A percentile compares a stretch with the other conserved stretches of the same genome.
phyloP scores from a whole-genome alignment of 176 grass and related monocot species.

The Carex littledalei region DNA sequence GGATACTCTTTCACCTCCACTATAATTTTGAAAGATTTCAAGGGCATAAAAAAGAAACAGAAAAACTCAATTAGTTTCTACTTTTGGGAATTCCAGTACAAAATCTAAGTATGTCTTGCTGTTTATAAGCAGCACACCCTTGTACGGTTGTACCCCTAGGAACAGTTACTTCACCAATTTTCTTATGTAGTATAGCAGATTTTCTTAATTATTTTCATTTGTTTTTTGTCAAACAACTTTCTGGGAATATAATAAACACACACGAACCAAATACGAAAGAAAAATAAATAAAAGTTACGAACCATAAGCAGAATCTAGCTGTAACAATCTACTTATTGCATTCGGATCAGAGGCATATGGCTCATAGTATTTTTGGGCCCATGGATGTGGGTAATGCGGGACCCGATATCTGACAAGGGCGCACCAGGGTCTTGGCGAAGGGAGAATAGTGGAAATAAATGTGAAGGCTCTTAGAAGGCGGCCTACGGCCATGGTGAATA shows the following conservation, averaged over 20 bases:
- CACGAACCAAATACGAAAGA: background rate
- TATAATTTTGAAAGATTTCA: conserved; percentile 22
- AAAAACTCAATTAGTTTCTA: conserved; percentile 12
- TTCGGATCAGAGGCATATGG: conserved; percentile 73
- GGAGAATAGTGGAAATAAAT: conserved; percentile 83
- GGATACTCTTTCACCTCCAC: conserved; percentile 51
- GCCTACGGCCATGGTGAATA: conserved; percentile 86
- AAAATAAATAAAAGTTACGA: conserved; percentile 24
- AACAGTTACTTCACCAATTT: background rate
- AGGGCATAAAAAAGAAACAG: background rate
- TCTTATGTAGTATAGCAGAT: background rate
- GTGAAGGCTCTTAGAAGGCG: conserved; percentile 66
- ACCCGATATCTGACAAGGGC: conserved; percentile 55
- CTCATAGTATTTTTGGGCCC: conserved; percentile 78
- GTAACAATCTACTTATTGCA: conserved; percentile 62
- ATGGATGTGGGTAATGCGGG: conserved; percentile 75
- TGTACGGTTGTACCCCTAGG: background rate
- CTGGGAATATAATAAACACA: background rate
- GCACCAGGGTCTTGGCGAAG: conserved; percentile 80
- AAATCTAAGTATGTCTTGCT: background rate
- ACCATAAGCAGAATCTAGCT: conserved; percentile 69
- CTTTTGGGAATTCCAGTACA: background rate
- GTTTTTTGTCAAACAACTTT: background rate
- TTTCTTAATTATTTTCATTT: background rate
- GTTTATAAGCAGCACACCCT: background rate